Evolutionary conservation across 139 green algal genomes (phyloP), one percentile per base, ranked within the genome.

Genomic region (Asterochloris erici): DNA sequence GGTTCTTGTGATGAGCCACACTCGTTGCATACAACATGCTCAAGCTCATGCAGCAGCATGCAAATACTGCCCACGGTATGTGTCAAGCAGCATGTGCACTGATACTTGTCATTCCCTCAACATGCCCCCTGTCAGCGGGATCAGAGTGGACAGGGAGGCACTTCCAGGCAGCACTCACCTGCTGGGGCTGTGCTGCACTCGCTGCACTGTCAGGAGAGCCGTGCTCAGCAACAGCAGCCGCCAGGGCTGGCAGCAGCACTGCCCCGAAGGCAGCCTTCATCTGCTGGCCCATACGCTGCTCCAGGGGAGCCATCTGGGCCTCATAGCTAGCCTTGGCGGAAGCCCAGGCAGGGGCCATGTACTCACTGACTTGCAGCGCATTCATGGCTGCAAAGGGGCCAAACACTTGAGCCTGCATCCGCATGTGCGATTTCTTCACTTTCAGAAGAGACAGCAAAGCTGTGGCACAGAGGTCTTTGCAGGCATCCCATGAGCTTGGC

Each of bases 201-300:
- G 64, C 78, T 27, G 76, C 68, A n/a, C 74, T 21, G 60, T 85
- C 85, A 27, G 85, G 82, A 54, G 38, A 54, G 38, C 6, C 38
- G 54, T 87, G 83, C 62, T 79, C 64, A 23, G 80, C 87, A 11
- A 93, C 88, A 11, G 92, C 85, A 17, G 88, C 85, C 47, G 86
- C 82, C 27, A 95, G 85, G 63, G 85, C 84, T 0, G 91, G 91
- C 19, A 93, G 85, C 73, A 95, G 88, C 24, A 84, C 79, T 16
- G 85, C 81, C 1, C 81, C 73, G 64, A 95, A 89, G 16, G 90
- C 77, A 74, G 94, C 89, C 27, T 87, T 85, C n/a, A 96, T 90
- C 84, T 93, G 92, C 85, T 93, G 83, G 68, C 81, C 87, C 71
- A 96, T 87, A 68, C 86, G 86, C 38, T 84, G 73, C 86, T 94